Evolutionary conservation across 2,329 filamentous ascomycete species (phyloP).

Genomic region (Alternaria sp.): DNA sequence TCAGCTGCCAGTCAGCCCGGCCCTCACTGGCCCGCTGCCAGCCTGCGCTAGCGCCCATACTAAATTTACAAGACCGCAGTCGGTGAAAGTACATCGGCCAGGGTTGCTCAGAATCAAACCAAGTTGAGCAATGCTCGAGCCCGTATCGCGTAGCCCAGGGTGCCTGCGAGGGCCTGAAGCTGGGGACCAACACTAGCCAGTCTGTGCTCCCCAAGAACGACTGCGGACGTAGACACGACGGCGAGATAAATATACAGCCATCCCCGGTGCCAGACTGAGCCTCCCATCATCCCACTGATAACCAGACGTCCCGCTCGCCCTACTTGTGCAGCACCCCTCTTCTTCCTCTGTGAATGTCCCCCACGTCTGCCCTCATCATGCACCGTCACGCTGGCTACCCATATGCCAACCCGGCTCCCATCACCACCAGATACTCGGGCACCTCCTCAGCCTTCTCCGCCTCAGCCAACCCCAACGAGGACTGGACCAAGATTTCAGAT

Average conservation of each 20-base stretch:
- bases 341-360: constrained; percentile 37
- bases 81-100: constrained; percentile 37
- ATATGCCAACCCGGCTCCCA: constrained; percentile 52
- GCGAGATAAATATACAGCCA: constrained; percentile 45
- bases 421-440: constrained; percentile 70
- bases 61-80: constrained; percentile 45
- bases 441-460: constrained; percentile 95
- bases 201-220: constrained; percentile 42
- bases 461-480: constrained; percentile 93
- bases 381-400: constrained; percentile 57
- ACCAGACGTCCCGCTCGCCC: constrained; percentile 22
- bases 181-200: constrained; percentile 41
- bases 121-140: constrained; percentile 37
- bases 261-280: constrained; percentile 36
- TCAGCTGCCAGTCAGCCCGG: constrained; percentile 31
- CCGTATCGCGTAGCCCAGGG: constrained; percentile 34
- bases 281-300: constrained; percentile 36
- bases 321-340: not conserved
- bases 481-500: constrained; percentile 99
- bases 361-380: constrained; percentile 47
- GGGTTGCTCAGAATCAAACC: constrained; percentile 36
- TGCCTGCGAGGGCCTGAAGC: constrained; percentile 44
- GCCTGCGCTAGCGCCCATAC: constrained; percentile 40
- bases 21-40: constrained; percentile 41
- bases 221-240: constrained; percentile 36